Conservation (phyloP, 805 yeast genomes). For the Clavispora santaluciae region DNA sequence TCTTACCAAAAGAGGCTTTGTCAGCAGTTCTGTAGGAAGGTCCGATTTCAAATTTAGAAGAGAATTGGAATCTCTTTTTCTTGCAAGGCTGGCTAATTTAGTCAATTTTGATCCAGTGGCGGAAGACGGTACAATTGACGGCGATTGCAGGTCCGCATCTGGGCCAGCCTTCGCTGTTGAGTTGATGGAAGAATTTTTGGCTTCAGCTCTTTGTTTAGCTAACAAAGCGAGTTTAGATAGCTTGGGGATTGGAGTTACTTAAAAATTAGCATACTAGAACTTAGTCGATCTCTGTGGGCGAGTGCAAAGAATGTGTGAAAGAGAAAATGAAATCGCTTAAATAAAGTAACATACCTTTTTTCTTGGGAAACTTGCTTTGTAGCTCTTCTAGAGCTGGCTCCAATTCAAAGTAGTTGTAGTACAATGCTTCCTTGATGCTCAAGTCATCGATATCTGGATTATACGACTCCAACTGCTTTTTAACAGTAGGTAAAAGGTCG, state of each 20-base stretch:
- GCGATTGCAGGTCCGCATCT: not conserved
- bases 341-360: conserved; percentile 41
- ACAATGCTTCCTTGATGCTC: conserved; percentile 53
- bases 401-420: conserved; percentile 54
- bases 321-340: conserved; percentile 1
- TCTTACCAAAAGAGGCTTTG: not conserved
- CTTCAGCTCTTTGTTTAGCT: conserved; percentile 10
- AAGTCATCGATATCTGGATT: conserved; percentile 43
- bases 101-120: conserved; percentile 6
- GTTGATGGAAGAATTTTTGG: not conserved
- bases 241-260: conserved; percentile 12
- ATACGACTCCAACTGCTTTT: conserved; percentile 32
- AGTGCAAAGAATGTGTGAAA: not conserved
- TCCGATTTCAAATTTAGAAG: not conserved
- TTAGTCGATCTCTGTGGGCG: conserved; percentile 4
- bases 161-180: not conserved
- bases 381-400: conserved; percentile 48
- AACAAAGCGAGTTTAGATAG: conserved; percentile 15
- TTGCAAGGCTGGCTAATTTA: conserved; percentile 5
- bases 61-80: not conserved
- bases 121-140: not conserved
- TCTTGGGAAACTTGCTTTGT: conserved; percentile 26
- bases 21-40: not conserved
- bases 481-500: conserved; percentile 40
- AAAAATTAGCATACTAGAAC: conserved; percentile 16